Base-by-base conservation (phyloP, 1,139 yeast species). In the Petasospora fabianii region DNA sequence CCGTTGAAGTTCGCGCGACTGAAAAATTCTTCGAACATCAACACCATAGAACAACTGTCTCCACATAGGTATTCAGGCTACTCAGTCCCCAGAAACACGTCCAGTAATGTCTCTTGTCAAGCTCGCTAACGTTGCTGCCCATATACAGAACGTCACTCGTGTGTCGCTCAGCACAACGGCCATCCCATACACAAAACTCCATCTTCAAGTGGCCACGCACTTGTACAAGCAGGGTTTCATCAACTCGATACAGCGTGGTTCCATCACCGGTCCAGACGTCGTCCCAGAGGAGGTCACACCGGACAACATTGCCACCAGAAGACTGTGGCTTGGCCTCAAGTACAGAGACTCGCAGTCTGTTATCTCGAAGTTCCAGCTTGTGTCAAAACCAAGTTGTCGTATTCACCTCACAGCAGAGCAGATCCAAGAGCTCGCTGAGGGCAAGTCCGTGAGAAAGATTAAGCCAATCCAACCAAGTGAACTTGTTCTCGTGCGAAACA, bases 381-480 rank as follows among this genome's bases (percentile, higher is more conserved):
- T 94, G 32, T 84, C 94, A 38, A 88, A 82, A 56, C 98, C 98
- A 33, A 86, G 84, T 53, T 73, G 92, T 59, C 73, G 81, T 58
- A 84, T 88, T 21, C 65, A 71, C 50, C 77, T 88, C 54, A 66
- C 73, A 3, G 64, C 71, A 17, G 71, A 75, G 6, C 96, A 88
- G 53, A 66, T 92, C 44, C 74, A 75, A 56, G 77, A 78, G 19
- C 71, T 92, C 49, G 84, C 95, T 14, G 71, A 82, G 7, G 97
- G 98, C 4, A 68, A 75, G 44, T 74, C 79, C 18, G 83, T 86
- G 16, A 75, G 95, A 65, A 71, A 77, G 53, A 78, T 90, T 47
- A 75, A 77, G 54, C 95, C 97, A 1, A 67, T 87, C 40, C 88
- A 84, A 57, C 94, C 96, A 1, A 96, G 97, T 21, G 99, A 92